A percentile compares a stretch with the other conserved stretches of the same genome.
These are phyloP conservation scores for Blumeria hordei DNA, from an alignment of 2,329 filamentous ascomycete species.

Conservation along the genomic window DNA sequence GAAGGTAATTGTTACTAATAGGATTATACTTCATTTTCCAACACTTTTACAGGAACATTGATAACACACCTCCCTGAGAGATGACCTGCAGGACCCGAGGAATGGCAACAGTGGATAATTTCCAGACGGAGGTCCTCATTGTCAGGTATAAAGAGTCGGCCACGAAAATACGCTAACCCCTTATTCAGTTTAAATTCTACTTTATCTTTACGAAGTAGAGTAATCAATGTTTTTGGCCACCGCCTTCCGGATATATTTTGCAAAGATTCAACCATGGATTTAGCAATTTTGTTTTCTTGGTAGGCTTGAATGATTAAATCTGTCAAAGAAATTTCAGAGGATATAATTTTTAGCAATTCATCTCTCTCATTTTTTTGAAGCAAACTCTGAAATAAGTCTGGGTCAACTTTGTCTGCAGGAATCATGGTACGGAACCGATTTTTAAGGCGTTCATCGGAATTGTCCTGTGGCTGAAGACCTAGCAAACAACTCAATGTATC, in stretches of 20 bases:
- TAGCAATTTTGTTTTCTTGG: not conserved
- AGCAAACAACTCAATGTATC: not conserved
- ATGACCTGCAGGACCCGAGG: not conserved
- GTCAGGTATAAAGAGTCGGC: not conserved
- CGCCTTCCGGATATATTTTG: not conserved
- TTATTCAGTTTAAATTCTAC: not conserved
- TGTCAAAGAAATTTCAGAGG: not conserved
- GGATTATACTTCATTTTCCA: too few relatives aligned
- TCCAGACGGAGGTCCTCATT: not conserved
- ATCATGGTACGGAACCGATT: not conserved
- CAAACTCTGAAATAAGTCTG: not conserved
- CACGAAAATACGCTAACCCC: not conserved
- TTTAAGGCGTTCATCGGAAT: slow-evolving; percentile 1
- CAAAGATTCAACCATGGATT: not conserved
- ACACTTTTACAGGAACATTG: too few relatives aligned
- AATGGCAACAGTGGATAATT: not conserved
- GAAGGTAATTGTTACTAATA: too few relatives aligned
- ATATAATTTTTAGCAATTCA: not conserved
- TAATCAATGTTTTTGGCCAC: not conserved
- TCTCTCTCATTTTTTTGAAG: not conserved
- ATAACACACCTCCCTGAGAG: too few relatives aligned
- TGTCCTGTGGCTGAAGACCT: slow-evolving; percentile 1
- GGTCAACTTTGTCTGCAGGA: not conserved
- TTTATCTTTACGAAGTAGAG: not conserved
- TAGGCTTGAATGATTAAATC: not conserved